These are phyloP conservation scores for Botrytis sinoallii DNA, from an alignment of 2,329 filamentous ascomycete species.

Conservation along the genomic window DNA sequence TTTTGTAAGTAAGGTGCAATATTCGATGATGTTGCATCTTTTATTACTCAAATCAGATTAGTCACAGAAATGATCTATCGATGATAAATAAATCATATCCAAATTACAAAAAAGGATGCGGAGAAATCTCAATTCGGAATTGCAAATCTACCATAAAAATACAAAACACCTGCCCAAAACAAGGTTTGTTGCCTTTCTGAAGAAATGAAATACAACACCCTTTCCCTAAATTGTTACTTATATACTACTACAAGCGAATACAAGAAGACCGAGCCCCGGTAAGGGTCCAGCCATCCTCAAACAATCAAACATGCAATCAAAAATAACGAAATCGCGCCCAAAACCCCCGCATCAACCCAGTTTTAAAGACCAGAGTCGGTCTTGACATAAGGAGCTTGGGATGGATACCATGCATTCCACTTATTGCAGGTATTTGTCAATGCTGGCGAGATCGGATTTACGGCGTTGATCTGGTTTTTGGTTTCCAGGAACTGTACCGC, in stretches of 20 bases:
- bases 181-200: background rate
- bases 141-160: background rate
- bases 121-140: background rate
- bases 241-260: background rate
- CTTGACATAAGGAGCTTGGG: constrained; percentile 23
- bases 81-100: background rate
- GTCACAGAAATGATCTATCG: background rate
- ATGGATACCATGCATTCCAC: constrained; percentile 28
- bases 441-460: constrained; percentile 23
- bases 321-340: background rate
- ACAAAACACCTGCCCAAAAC: background rate
- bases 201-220: background rate
- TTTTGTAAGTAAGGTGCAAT: background rate
- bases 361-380: constrained; percentile 34
- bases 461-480: constrained; percentile 5
- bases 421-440: constrained; percentile 26
- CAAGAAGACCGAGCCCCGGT: background rate
- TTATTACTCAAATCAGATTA: background rate
- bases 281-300: background rate
- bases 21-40: background rate
- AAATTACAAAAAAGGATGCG: background rate
- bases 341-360: background rate
- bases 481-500: constrained; percentile 16
- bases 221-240: background rate
- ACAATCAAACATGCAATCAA: background rate